Percentiles rank a stretch among this genome's conserved stretches.
phyloP scores from a whole-genome alignment of 106 monocot genomes.

The Allium cepa region DNA sequence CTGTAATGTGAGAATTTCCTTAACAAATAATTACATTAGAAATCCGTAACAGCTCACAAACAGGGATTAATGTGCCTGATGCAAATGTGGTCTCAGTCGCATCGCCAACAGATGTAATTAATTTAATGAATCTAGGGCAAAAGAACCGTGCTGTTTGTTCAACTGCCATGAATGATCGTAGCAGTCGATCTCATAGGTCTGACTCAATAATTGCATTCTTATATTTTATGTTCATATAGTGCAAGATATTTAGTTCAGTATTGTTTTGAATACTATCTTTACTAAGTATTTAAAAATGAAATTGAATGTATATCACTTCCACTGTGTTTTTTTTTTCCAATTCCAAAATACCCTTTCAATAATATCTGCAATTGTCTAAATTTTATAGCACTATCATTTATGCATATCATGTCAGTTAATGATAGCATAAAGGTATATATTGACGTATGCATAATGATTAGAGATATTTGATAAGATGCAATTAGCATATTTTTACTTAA shows the following conservation, averaged over 20 bases:
- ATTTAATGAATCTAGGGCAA: constrained; percentile 85
- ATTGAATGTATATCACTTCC: no score
- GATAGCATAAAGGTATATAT: not conserved
- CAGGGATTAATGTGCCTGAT: constrained; percentile 78
- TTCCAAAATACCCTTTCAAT: no score
- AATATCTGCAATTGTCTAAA: no score
- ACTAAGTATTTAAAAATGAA: no score
- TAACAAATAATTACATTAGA: constrained; percentile 73
- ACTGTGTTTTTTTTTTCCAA: no score
- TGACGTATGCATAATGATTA: not conserved
- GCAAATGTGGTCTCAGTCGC: constrained; percentile 74
- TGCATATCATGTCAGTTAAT: no score
- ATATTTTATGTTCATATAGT: not conserved
- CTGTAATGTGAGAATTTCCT: constrained; percentile 20
- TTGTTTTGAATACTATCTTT: no score
- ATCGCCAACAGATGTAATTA: constrained; percentile 76
- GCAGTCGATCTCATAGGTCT: constrained; percentile 99
- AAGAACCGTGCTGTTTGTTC: constrained; percentile 72
- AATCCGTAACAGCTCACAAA: constrained; percentile 79
- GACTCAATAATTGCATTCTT: not conserved
- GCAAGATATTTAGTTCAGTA: not conserved
- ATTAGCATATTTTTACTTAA: not conserved
- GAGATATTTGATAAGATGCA: not conserved
- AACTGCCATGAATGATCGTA: constrained; percentile 91
- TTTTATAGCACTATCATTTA: no score